Evolutionary conservation across 169 alveolate genomes (phyloP), one percentile per base, ranked within the genome.

Genomic region (Plasmodium sp.): DNA sequence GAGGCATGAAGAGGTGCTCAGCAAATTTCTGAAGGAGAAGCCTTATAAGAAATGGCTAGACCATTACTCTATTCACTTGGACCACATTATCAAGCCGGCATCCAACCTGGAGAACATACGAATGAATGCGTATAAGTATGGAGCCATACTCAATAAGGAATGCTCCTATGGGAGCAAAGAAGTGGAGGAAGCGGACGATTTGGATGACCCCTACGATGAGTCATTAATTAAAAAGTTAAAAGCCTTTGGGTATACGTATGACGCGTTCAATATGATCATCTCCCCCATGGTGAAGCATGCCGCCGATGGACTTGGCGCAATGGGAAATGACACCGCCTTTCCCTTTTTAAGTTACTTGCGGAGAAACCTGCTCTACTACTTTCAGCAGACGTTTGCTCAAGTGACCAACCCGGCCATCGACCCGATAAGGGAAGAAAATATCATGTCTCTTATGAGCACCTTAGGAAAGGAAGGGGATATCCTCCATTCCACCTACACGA

Each of bases 351-450:
- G 96, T 51, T 56, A 93, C 67, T 43, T 93, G 82, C 96, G 94
- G 77, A 83, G 97, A n/a, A 91, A 93, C 7, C 83, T 90, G 80
- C 90, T 93, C 67, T 96, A 96, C 85, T 96, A 90, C 93, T 96
- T 96, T 93, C 96, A 95, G 81, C 97, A 96, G 95, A 93, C 93
- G 18, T 93, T 95, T 56, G 95, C 97, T 33, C 97, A 96, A 92
- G 98, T 94, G 45, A 95, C 98, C 41, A 96, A 96, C 85, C 98
- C 98, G 2, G 96, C 98, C 14, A 95, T 96, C 51, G 98, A 96
- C 56, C 98, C 98, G 6, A 92, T 96, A 7, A 95, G 98, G 43
- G 98, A 96, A 85, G 93, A 96, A 16, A 95, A 84, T 80, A 96
- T 96, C 81, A 95, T 96, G 97, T 88, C 96, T 2, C 92, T 96